Evolutionary conservation across 495 filamentous ascomycete genomes (phyloP).

Genomic region (Neurospora sp.): DNA sequence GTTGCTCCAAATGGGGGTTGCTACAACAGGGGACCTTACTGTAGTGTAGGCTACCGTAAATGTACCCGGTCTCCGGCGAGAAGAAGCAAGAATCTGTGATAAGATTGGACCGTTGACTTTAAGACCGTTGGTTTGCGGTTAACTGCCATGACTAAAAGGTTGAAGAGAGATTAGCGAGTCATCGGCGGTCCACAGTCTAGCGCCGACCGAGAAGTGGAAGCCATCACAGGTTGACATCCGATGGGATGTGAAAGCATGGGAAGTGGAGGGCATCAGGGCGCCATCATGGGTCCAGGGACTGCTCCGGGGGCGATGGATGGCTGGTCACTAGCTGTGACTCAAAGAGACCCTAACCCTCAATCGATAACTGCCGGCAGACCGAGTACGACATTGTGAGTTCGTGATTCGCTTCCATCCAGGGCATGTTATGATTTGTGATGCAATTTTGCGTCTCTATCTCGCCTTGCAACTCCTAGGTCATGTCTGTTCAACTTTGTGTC

Average conservation of each 20-base stretch:
- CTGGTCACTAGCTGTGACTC: not conserved
- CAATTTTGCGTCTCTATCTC: not conserved
- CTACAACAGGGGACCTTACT: too few relatives aligned
- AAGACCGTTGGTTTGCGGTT: not conserved
- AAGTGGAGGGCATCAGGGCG: not conserved
- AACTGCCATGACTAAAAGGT: not conserved
- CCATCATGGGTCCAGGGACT: not conserved
- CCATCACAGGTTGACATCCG: not conserved
- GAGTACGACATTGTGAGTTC: not conserved
- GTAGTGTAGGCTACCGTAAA: not conserved
- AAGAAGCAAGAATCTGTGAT: not conserved
- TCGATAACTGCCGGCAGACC: not conserved
- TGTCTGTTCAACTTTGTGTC: not conserved
- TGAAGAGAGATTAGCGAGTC: not conserved
- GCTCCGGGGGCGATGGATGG: not conserved
- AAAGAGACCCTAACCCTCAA: not conserved
- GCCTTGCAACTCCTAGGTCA: not conserved
- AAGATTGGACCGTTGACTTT: not conserved
- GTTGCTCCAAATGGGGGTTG: too few relatives aligned
- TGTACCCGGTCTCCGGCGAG: not conserved
- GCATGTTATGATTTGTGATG: not conserved
- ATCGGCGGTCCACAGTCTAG: not conserved
- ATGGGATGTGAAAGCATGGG: not conserved
- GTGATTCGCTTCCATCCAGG: not conserved
- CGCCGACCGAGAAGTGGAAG: not conserved